Conservation (phyloP, 2,329 filamentous ascomycete species). For the Pyrenochaeta sp. region DNA sequence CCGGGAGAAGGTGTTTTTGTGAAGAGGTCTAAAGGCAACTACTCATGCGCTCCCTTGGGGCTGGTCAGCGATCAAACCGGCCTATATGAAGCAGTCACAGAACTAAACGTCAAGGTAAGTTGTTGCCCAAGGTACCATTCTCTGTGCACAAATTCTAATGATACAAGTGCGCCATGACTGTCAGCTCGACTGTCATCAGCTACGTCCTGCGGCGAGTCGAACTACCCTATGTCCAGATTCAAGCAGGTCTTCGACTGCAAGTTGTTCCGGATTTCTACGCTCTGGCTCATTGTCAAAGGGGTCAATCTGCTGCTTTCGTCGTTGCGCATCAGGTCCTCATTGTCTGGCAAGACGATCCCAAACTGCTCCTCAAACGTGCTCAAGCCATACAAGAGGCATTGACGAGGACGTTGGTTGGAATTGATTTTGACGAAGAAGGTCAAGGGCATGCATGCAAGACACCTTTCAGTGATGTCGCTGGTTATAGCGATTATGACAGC, state of each 20-base stretch:
- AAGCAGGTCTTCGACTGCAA: slow-evolving; percentile 67
- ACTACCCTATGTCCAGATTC: slow-evolving; percentile 65
- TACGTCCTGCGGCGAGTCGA: slow-evolving; percentile 61
- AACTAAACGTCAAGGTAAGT: slow-evolving; percentile 64
- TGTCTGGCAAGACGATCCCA: slow-evolving; percentile 83
- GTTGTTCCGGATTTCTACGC: slow-evolving; percentile 66
- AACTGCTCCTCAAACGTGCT: slow-evolving; percentile 74
- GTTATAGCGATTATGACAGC: slow-evolving; percentile 27
- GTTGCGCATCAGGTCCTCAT: slow-evolving; percentile 74
- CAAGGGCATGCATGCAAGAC: slow-evolving; percentile 38
- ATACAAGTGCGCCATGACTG: slow-evolving; percentile 70
- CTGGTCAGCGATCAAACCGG: slow-evolving; percentile 56
- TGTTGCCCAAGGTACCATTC: background rate
- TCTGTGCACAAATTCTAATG: slow-evolving; percentile 10
- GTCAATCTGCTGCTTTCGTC: slow-evolving; percentile 83
- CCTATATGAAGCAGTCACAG: slow-evolving; percentile 60
- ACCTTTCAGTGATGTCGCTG: slow-evolving; percentile 18
- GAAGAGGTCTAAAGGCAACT: slow-evolving; percentile 61
- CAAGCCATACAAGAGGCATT: slow-evolving; percentile 78
- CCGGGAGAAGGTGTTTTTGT: slow-evolving; percentile 64
- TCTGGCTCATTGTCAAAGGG: slow-evolving; percentile 71
- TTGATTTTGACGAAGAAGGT: slow-evolving; percentile 53
- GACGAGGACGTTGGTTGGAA: slow-evolving; percentile 73
- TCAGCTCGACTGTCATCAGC: slow-evolving; percentile 71
- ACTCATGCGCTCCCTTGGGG: slow-evolving; percentile 60